Base-by-base conservation (phyloP, 176 grass and related monocot genomes). In the Hyparrhenia diplandra region DNA sequence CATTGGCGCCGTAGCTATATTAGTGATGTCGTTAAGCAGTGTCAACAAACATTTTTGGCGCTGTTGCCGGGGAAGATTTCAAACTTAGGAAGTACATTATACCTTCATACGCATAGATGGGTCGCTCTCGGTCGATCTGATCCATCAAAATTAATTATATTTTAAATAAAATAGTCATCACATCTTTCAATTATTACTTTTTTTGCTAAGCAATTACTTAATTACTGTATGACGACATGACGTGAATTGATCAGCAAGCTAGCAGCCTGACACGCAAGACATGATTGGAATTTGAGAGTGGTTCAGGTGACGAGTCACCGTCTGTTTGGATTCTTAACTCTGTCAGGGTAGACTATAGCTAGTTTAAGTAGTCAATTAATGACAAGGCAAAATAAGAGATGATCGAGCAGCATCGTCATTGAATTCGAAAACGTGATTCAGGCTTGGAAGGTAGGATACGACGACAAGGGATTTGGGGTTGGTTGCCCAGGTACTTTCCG, bases 391-490 rank as follows among this genome's bases (percentile, higher is more conserved):
- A 20, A 34, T 66, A n/a, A 35, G 58, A 65, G 30, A 36, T 7
- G 40, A 42, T 2, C 39, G 37, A 21, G 25, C 20, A 51, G 29
- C 42, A 78, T 21, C 60, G n/a, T 14, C 13, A 30, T 41, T n/a
- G n/a, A n/a, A n/a, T n/a, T 41, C 16, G 6, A 12, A 79, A 65
- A 78, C 76, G 41, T 78, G 61, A 35, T 79, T 79, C 11, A 66
- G 47, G 28, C 9, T n/a, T n/a, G 76, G 16, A 41, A 47, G 41
- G 39, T 78, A 28, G 0, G 25, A 82, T 24, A 42, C 4, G 80
- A 72, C 25, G 3, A 43, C 41, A 55, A 55, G 18, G 40, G 18
- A 8, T 49, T 4, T 31, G 20, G 1, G 71, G 13, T 64, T 74
- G 9, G 80, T 20, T 52, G 35, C 2, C 16, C 41, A 5, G 5